These are phyloP conservation scores for Groenewaldozyma auringiensis DNA, from an alignment of 1,139 yeast species.

Conservation along the genomic window DNA sequence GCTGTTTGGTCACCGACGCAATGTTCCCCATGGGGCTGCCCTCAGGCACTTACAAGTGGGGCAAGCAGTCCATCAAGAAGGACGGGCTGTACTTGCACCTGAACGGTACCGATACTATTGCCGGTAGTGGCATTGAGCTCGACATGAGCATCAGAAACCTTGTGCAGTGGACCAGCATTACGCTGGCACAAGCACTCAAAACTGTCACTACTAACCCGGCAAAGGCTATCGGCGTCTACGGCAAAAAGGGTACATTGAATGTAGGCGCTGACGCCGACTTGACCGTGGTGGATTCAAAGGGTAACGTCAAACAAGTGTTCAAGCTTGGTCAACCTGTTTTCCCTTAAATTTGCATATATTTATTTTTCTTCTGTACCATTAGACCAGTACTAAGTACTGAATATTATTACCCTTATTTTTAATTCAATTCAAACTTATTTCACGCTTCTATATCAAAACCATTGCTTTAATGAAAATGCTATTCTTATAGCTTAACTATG, in stretches of 20 bases:
- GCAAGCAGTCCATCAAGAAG: slow-evolving; percentile 40
- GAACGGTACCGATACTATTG: slow-evolving; percentile 53
- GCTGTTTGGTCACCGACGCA: slow-evolving; percentile 57
- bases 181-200: slow-evolving; percentile 48
- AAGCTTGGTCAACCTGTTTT: slow-evolving; percentile 42
- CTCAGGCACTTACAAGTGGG: slow-evolving; percentile 38
- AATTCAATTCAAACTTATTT: no score
- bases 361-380: slow-evolving; percentile 2
- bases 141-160: slow-evolving; percentile 50
- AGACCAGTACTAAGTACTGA: no score
- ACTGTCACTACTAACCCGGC: slow-evolving; percentile 56
- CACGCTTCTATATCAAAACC: no score
- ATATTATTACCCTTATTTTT: no score
- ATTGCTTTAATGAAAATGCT: no score
- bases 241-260: slow-evolving; percentile 45
- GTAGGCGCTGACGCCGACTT: slow-evolving; percentile 56
- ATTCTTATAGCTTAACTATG: no score
- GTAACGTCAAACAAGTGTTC: slow-evolving; percentile 44
- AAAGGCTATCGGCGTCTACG: slow-evolving; percentile 38
- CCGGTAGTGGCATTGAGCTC: slow-evolving; percentile 55
- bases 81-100: slow-evolving; percentile 43
- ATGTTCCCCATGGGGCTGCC: slow-evolving; percentile 42
- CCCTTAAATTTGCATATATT: slow-evolving; percentile 6
- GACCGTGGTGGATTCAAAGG: slow-evolving; percentile 41
- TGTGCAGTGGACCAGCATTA: slow-evolving; percentile 44